phyloP scores from a whole-genome alignment of 1,139 yeast species.

The Suhomyces chickasaworum region DNA sequence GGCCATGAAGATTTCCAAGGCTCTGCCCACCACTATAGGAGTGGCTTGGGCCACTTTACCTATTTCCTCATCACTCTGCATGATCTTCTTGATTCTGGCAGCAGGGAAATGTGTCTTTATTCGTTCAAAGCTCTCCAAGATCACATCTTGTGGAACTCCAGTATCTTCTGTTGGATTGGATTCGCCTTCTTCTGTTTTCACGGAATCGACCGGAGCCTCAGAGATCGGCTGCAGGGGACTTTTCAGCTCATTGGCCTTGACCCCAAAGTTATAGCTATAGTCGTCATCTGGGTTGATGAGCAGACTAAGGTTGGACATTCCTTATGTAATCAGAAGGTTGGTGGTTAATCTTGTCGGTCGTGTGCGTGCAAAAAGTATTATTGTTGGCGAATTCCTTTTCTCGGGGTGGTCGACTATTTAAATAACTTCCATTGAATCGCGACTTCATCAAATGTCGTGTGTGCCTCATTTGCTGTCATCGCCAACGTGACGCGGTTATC shows the following conservation, averaged over 20 bases:
- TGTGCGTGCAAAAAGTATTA: slow-evolving; percentile 11
- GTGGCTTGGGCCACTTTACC: slow-evolving; percentile 99
- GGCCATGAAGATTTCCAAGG: slow-evolving; percentile 88
- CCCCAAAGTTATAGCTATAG: slow-evolving; percentile 19
- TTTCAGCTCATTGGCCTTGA: not conserved
- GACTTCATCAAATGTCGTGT: slow-evolving; percentile 6
- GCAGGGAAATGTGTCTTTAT: slow-evolving; percentile 96
- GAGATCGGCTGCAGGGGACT: not conserved
- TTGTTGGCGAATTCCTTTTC: slow-evolving; percentile 7
- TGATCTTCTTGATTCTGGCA: slow-evolving; percentile 91
- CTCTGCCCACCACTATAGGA: slow-evolving; percentile 94
- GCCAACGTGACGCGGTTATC: slow-evolving; percentile 6
- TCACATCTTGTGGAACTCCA: slow-evolving; percentile 31
- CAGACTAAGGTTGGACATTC: slow-evolving; percentile 23
- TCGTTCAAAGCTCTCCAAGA: slow-evolving; percentile 42
- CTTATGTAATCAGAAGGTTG: slow-evolving; percentile 6
- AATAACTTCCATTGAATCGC: slow-evolving; percentile 10
- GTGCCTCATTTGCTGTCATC: slow-evolving; percentile 11
- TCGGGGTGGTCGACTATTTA: slow-evolving; percentile 12
- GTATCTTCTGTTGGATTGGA: slow-evolving; percentile 5
- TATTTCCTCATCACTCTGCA: slow-evolving; percentile 98
- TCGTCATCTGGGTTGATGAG: slow-evolving; percentile 23
- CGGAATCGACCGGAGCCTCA: slow-evolving; percentile 1
- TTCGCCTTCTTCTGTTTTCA: slow-evolving; percentile 1
- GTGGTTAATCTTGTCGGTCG: slow-evolving; percentile 10